Evolutionary conservation across 1,284 basidiomycete species (phyloP).

Genomic region (Papiliotrema fonsecae): DNA sequence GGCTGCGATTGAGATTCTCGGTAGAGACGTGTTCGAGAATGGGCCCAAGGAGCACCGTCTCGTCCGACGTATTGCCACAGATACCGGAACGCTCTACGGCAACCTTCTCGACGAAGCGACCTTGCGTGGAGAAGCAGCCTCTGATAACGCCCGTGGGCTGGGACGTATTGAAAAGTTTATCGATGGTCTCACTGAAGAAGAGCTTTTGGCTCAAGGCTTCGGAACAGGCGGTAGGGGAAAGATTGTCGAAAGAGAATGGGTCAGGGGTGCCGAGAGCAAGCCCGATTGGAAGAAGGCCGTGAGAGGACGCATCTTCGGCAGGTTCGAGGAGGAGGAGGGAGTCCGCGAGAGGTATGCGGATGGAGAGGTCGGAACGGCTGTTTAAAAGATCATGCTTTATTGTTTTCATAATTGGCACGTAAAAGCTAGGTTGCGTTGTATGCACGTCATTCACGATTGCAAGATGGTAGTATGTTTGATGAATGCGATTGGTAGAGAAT

Average conservation of each 20-base stretch:
- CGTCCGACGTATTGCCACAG: conserved; percentile 8
- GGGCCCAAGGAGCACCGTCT: conserved; percentile 24
- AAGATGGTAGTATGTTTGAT: too few relatives aligned
- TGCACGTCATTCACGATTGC: too few relatives aligned
- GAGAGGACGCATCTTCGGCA: background rate
- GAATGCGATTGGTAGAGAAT: too few relatives aligned
- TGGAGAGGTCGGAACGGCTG: background rate
- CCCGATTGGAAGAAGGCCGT: conserved; percentile 17
- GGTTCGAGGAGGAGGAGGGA: background rate
- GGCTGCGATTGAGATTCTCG: conserved; percentile 35
- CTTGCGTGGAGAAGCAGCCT: background rate
- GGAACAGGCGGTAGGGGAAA: conserved; percentile 8
- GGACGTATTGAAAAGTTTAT: background rate
- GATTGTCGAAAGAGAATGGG: too few relatives aligned
- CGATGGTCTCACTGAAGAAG: conserved; percentile 6
- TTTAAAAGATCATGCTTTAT: background rate
- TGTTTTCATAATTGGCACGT: background rate
- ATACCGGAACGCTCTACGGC: background rate
- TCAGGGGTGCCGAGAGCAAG: too few relatives aligned
- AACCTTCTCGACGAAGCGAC: background rate
- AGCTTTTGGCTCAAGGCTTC: background rate
- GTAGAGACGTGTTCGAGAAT: conserved; percentile 27
- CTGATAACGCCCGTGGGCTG: background rate
- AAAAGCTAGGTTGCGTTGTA: background rate
- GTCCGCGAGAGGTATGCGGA: background rate